phyloP scores from a whole-genome alignment of 2,329 filamentous ascomycete genomes.

The Epichloe festucae region DNA sequence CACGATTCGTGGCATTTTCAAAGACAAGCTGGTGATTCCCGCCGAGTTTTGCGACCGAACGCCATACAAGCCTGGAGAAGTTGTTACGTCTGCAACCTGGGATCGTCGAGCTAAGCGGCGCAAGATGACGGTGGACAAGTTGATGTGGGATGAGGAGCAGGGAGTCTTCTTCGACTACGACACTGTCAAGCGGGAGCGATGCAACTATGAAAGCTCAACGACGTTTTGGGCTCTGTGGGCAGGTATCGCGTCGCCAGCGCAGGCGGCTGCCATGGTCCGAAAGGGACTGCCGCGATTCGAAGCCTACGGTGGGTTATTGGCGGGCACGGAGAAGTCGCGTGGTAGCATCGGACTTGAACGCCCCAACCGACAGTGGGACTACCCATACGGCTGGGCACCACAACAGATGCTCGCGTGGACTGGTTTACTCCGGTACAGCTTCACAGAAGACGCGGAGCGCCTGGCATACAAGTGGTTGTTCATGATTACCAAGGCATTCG shows the following conservation, averaged over 20 bases:
- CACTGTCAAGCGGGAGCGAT: conserved; percentile 67
- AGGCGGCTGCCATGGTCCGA: conserved; percentile 71
- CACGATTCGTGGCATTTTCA: conserved; percentile 72
- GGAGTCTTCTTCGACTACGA: conserved; percentile 99
- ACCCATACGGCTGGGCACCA: conserved; percentile 94
- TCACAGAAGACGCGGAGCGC: conserved; percentile 76
- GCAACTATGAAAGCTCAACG: conserved; percentile 78
- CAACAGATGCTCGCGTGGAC: conserved; percentile 98
- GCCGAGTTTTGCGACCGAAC: conserved; percentile 64
- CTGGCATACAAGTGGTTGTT: conserved; percentile 94
- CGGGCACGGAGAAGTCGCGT: conserved; percentile 80
- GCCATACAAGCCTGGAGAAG: conserved; percentile 47
- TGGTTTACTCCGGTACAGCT: conserved; percentile 81
- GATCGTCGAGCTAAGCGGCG: conserved; percentile 76
- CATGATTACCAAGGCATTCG: conserved; percentile 97
- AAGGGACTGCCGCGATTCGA: conserved; percentile 81
- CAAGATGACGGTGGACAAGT: conserved; percentile 78
- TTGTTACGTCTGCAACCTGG: conserved; percentile 79
- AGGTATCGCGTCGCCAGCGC: conserved; percentile 69
- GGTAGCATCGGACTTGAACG: conserved; percentile 66
- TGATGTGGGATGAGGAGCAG: conserved; percentile 81
- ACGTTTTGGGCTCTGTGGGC: conserved; percentile 98
- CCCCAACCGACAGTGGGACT: conserved; percentile 97
- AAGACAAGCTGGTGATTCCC: conserved; percentile 70
- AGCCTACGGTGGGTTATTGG: conserved; percentile 72